These are phyloP conservation scores for Neurospora intermedia DNA, from an alignment of 495 filamentous ascomycete genomes.

Conservation along the genomic window DNA sequence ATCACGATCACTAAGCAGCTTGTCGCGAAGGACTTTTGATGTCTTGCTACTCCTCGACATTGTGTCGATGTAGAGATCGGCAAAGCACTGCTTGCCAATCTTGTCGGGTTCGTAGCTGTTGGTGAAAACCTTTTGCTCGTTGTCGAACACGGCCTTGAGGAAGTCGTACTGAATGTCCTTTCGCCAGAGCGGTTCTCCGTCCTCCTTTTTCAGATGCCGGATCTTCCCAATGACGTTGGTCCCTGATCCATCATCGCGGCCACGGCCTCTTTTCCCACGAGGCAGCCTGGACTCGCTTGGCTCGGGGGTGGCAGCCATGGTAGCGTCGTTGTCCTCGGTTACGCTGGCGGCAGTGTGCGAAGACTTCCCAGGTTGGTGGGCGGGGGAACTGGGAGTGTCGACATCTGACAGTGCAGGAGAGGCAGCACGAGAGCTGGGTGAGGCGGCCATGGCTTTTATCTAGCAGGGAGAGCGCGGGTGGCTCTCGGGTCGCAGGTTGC, in stretches of 20 bases:
- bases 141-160: slow-evolving; percentile 79
- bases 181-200: slow-evolving; percentile 92
- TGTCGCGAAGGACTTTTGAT: slow-evolving; percentile 95
- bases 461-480: background rate
- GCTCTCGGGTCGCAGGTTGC: background rate
- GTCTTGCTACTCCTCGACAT: slow-evolving; percentile 99
- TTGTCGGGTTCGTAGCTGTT: slow-evolving; percentile 65
- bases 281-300: slow-evolving; percentile 17
- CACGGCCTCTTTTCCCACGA: slow-evolving; percentile 22
- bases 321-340: slow-evolving; percentile 26
- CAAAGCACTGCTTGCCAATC: slow-evolving; percentile 69
- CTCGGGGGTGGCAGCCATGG: slow-evolving; percentile 24
- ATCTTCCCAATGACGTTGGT: slow-evolving; percentile 72
- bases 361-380: background rate
- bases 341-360: slow-evolving; percentile 9
- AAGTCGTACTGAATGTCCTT: slow-evolving; percentile 98
- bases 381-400: slow-evolving; percentile 22
- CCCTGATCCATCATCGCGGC: slow-evolving; percentile 19
- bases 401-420: slow-evolving; percentile 17
- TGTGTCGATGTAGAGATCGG: slow-evolving; percentile 93
- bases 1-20: slow-evolving; percentile 82
- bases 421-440: slow-evolving; percentile 18
- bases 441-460: slow-evolving; percentile 20
- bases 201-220: slow-evolving; percentile 90
- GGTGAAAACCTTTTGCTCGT: slow-evolving; percentile 76